Percentiles rank a stretch among this genome's conserved stretches.
These are phyloP conservation scores for Lithocarpus polystachyus DNA, from an alignment of 306 rosid species.

Conservation along the genomic window DNA sequence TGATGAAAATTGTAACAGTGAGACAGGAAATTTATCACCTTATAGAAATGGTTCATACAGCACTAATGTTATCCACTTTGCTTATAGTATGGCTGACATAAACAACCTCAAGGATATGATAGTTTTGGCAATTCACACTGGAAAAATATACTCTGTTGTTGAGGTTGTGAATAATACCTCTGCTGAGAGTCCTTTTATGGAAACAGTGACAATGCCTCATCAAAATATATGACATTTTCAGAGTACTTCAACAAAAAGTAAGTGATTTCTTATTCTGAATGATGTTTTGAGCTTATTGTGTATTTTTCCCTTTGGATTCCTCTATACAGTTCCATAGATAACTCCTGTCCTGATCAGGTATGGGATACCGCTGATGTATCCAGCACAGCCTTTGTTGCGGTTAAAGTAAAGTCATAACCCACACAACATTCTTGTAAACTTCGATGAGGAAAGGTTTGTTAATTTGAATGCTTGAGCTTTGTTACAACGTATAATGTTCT, in stretches of 20 bases:
- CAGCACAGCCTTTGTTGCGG: too few relatives aligned
- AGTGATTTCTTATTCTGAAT: conserved; percentile 3
- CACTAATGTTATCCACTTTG: conserved; percentile 46
- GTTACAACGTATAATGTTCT: neutral
- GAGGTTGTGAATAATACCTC: conserved; percentile 22
- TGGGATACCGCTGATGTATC: neutral
- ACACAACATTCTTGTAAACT: too few relatives aligned
- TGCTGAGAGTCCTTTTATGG: conserved; percentile 86
- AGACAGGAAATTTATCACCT: conserved; percentile 18
- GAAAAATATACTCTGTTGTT: too few relatives aligned
- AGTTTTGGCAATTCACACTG: conserved; percentile 54
- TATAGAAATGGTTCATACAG: conserved; percentile 19
- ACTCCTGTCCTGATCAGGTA: conserved; percentile 50
- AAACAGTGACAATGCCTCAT: conserved; percentile 31
- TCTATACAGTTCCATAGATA: conserved; percentile 20
- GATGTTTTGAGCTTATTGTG: neutral
- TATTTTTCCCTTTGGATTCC: neutral
- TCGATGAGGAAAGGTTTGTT: conserved; percentile 57
- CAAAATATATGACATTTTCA: conserved; percentile 33
- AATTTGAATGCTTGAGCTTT: conserved; percentile 17
- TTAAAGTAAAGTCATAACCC: neutral
- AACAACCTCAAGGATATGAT: conserved; percentile 39
- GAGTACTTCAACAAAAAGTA: conserved; percentile 38
- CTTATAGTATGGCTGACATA: conserved; percentile 44
- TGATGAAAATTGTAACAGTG: conserved; percentile 25